Evolutionary conservation across 345 rosid species (phyloP), one percentile per base, ranked within the genome.

Genomic region (Linum lewisii): DNA sequence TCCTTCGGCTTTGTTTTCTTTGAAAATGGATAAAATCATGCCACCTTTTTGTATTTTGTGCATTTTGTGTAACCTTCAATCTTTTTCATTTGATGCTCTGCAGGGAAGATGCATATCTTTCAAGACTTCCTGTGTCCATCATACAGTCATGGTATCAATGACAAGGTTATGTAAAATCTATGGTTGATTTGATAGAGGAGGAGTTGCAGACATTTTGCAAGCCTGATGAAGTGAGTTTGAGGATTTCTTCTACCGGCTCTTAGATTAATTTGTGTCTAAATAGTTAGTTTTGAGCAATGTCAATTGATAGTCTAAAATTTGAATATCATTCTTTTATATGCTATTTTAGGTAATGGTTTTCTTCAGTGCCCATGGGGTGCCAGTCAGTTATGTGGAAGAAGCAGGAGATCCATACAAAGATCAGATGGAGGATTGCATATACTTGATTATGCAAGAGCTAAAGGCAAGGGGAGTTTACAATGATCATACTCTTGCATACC

Each of bases 361-460:
- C 78, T 93, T 89, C 71, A 93, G 95, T 72, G 99, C 95, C 18
- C 99, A 93, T 75, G 97, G 97, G 54, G 97, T 93, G 60, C 95
- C 97, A 6, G 84, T 87, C 61, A 89, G 89, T 61, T 93, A 93
- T 44, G 90, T 89, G 57, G 84, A 79, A 73, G 77, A 87, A 63
- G 85, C 93, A 25, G 95, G 97, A 73, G 92, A 89, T 61, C 95
- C 99, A 0, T 89, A 89, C 85, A 85, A 77, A 78, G 86, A 82
- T 63, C 95, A 93, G 77, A 93, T 93, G 97, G 97, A 93, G 67
- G 88, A 87, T 66, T 93, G 96, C 62, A 85, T 93, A 32, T 63
- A 59, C 72, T 75, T 93, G 65, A 89, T 93, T 73, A 89, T 85
- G 91, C 80, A 73, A 70, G 88, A 85, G 73, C 66, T 93, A 57